A percentile compares a stretch with the other conserved stretches of the same genome.
Evolutionary conservation across 1,284 basidiomycete genomes (phyloP).

Genomic region (Gomphus sp.): DNA sequence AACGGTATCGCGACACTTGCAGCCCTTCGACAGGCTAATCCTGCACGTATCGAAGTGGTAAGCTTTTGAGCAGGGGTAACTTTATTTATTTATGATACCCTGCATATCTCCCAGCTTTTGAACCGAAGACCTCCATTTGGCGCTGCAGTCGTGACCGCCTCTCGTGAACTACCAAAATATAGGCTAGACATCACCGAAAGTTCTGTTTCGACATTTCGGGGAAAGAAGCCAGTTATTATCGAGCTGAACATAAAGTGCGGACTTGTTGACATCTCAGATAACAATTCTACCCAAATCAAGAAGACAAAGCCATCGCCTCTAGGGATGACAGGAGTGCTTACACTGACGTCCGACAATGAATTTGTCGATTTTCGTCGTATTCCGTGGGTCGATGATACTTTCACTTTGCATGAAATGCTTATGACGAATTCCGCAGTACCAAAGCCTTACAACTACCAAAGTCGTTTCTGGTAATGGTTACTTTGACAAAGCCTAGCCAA

Average conservation of each 20-base stretch:
- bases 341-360: constrained; percentile 60
- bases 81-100: constrained; percentile 8
- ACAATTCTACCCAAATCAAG: constrained; percentile 16
- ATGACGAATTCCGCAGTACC: constrained; percentile 36
- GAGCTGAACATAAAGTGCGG: constrained; percentile 51
- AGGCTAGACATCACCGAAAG: constrained; percentile 39
- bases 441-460: constrained; percentile 48
- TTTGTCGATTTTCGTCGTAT: constrained; percentile 72
- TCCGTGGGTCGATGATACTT: constrained; percentile 35
- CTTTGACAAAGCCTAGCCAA: constrained; percentile 67
- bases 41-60: constrained; percentile 56
- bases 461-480: constrained; percentile 45
- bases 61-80: constrained; percentile 11
- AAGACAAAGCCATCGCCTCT: constrained; percentile 28
- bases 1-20: constrained; percentile 57
- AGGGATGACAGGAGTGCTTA: constrained; percentile 62
- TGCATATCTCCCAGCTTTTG: constrained; percentile 40
- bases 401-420: constrained; percentile 3
- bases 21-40: constrained; percentile 43
- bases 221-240: constrained; percentile 47
- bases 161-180: constrained; percentile 59
- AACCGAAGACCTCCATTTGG: constrained; percentile 71
- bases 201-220: constrained; percentile 29
- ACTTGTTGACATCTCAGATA: constrained; percentile 25
- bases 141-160: constrained; percentile 48